Base-by-base conservation (phyloP, 768 basidiomycete species). In the Rhizopogon sp. region DNA sequence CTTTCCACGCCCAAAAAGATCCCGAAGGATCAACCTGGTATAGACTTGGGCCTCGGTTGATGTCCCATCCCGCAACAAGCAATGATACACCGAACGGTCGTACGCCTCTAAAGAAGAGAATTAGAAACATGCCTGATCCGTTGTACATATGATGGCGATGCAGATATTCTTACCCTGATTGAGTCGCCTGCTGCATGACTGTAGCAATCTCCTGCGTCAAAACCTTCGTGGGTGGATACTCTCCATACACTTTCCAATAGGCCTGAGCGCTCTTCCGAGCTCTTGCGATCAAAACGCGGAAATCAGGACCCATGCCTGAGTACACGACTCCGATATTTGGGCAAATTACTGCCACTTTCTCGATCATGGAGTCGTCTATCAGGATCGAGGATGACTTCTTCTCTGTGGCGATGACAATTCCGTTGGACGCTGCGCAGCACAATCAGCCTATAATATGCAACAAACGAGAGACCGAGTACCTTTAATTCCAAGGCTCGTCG, bases 1-100 rank as follows among this genome's bases (percentile, higher is more conserved):
- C 97, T 70, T 99, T 99, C 97, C 97, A 99, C 31, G 97, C 96
- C 97, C 97, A 99, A 75, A 92, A 99, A 33, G 93, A 93, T 53
- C 97, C 97, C 39, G 94, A 97, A 40, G 97, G 97, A 75, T 99
- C 97, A 42, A 99, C 95, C 72, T 99, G 97, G 74, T 97, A 98
- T 61, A 99, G 79, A n/a, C 86, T 88, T 59, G 94, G 93, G 22
- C 97, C 97, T n/a, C 93, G 87, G 68, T 88, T 87, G 63, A 79
- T 78, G 70, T 99, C 97, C 88, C 90, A 99, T 43, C 97, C 97
- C 17, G 96, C 96, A 39, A 99, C 94, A 50, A 99, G 80, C 54
- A 99, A 77, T 43, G 95, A 98, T 53, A 99, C 95, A 58, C 97
- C 97, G 69, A 91, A 99, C n/a, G 97, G 97, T 64, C 97, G 84